Evolutionary conservation across 1,284 basidiomycete genomes (phyloP), one percentile per base, ranked within the genome.

Genomic region (Peniophora sp.): DNA sequence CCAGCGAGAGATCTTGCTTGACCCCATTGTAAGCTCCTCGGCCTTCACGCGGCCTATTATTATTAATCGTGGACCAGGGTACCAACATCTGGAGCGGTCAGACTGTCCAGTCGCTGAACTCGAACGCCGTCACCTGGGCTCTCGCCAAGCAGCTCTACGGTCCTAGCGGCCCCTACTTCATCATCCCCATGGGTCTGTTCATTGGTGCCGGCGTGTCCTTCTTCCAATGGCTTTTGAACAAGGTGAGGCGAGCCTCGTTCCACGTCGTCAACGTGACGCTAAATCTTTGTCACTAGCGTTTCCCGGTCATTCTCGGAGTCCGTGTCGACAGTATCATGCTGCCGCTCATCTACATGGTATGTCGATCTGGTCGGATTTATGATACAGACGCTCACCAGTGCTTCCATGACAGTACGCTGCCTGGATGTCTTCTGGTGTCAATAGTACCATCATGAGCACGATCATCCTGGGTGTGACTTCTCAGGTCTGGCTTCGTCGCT

Each of bases 41-140:
- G 27, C 27, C 27, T 5, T 12, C 27, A 32, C 12, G 6, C 27
- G 12, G 6, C 12, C 12, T 32, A 12, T 12, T 32, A 5, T 32
- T 5, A 32, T 12, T 32, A 32, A 32, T 32, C 27, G 6, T 6
- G 5, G 12, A 32, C 12, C 27, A 32, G 27, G 81, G 81, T 18
- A 81, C 76, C 2, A 78, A 78, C 51, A 67, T 83, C 27, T 83
- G 81, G 81, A 78, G 74, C 55, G 62, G 65, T 55, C 39, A 74
- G 57, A 41, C 39, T 5, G 39, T 41, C 39, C 39, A 41, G 39
- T 41, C 39, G 39, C 39, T 41, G 5, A 84, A 85, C 66, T 78
- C 75, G 20, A 76, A 78, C 47, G 81, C 83, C 1, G 71, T 85
- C 34, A 59, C 84, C 56, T 83, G 83, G 83, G 64, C 78, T 2